Conservation (phyloP, 108 stramenopile genomes). For the Cyclotella sp. region DNA sequence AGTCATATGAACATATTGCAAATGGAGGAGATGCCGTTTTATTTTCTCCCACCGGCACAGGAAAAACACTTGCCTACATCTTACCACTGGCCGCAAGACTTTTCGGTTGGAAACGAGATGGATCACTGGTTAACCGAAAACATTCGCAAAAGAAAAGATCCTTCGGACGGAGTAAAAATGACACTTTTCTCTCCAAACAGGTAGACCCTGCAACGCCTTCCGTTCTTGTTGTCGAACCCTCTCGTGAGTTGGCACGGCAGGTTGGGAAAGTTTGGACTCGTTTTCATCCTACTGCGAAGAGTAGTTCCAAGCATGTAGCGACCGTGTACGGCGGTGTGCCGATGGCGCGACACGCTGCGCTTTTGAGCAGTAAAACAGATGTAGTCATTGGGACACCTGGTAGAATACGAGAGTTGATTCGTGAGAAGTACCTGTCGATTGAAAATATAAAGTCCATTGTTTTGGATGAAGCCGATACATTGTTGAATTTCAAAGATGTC, state of each 20-base stretch:
- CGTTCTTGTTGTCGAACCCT: constrained; percentile 53
- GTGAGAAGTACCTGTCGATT: constrained; percentile 49
- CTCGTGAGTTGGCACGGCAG: constrained; percentile 56
- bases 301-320: constrained; percentile 39
- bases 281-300: constrained; percentile 49
- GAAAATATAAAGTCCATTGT: constrained; percentile 43
- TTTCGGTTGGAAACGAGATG: constrained; percentile 37
- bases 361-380: constrained; percentile 55
- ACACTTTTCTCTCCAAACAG: constrained; percentile 20
- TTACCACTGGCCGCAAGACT: constrained; percentile 48
- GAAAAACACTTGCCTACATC: constrained; percentile 56
- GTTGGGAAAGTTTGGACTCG: constrained; percentile 53
- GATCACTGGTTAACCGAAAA: constrained; percentile 34
- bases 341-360: constrained; percentile 47
- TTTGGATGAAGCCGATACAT: constrained; percentile 57
- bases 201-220: constrained; percentile 48
- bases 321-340: constrained; percentile 63
- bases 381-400: constrained; percentile 63
- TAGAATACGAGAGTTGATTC: constrained; percentile 55
- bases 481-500: constrained; percentile 53
- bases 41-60: constrained; percentile 58
- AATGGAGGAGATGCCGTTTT: constrained; percentile 58
- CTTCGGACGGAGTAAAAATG: constrained; percentile 46
- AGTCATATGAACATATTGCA: constrained; percentile 44
- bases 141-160: constrained; percentile 16